Conservation (phyloP, 495 filamentous ascomycete species). For the Podospora fimiseda region DNA sequence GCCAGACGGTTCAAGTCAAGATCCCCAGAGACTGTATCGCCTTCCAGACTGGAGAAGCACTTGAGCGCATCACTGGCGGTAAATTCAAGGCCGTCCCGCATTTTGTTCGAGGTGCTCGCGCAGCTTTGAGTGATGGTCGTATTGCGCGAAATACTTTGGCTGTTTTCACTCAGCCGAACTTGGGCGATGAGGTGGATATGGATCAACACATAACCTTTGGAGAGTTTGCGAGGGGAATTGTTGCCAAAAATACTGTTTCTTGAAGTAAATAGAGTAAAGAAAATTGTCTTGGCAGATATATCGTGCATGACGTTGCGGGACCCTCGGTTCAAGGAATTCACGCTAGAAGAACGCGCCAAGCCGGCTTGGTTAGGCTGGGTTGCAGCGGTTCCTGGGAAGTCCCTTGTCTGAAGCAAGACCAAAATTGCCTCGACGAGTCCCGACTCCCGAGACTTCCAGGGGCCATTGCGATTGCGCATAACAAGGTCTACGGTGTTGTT, state of each 20-base stretch:
- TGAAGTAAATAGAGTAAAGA: constrained; percentile 4
- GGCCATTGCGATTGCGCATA: too few relatives aligned
- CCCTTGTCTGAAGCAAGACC: not conserved
- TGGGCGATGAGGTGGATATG: constrained; percentile 76
- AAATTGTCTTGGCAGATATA: not conserved
- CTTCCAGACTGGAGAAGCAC: constrained; percentile 91
- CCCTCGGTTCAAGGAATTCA: not conserved
- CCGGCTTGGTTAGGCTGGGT: not conserved
- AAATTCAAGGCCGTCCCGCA: constrained; percentile 92
- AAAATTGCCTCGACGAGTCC: not conserved
- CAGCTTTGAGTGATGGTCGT: constrained; percentile 35
- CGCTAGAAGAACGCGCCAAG: constrained; percentile 1
- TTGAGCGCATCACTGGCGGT: constrained; percentile 82
- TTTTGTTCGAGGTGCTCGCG: constrained; percentile 72
- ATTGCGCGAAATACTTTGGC: constrained; percentile 90
- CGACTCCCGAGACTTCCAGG: too few relatives aligned
- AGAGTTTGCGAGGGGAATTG: constrained; percentile 77
- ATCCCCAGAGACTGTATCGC: constrained; percentile 88
- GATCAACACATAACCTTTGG: constrained; percentile 71
- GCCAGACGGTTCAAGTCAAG: constrained; percentile 71
- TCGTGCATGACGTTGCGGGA: not conserved
- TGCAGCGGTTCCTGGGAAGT: not conserved
- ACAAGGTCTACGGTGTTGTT: too few relatives aligned
- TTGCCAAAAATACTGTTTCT: constrained; percentile 66
- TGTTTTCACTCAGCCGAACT: constrained; percentile 94